These are phyloP conservation scores for Crithidia fasciculata DNA, from an alignment of 208 protist genomes.

Conservation along the genomic window DNA sequence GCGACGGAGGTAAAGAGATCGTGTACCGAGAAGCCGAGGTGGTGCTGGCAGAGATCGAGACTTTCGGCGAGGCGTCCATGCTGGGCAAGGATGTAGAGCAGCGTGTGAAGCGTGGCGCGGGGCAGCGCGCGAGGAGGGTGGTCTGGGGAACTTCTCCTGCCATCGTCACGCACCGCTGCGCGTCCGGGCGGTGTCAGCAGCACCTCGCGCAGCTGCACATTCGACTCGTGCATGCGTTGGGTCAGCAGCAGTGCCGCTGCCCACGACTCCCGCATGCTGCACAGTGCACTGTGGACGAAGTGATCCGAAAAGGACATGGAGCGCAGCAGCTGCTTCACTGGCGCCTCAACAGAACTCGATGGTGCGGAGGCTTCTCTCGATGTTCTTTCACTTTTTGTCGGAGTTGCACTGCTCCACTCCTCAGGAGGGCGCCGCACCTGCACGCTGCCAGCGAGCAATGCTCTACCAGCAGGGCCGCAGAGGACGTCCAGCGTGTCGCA, in stretches of 20 bases:
- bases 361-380: too few species aligned
- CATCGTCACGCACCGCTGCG: background rate
- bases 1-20: background rate
- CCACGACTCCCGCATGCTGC: slow-evolving; percentile 35
- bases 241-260: slow-evolving; percentile 17
- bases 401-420: too few species aligned
- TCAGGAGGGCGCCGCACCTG: too few species aligned
- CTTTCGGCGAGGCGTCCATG: slow-evolving; percentile 47
- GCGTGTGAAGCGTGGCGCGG: slow-evolving; percentile 13
- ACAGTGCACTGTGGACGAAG: slow-evolving; percentile 8
- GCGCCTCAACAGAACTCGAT: too few species aligned
- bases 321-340: too few species aligned
- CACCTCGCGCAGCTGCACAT: slow-evolving; percentile 5
- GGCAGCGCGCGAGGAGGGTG: slow-evolving; percentile 8
- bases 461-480: background rate
- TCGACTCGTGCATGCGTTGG: slow-evolving; percentile 22
- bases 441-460: too few species aligned
- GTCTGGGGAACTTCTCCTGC: background rate
- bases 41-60: slow-evolving; percentile 7
- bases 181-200: background rate
- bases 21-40: background rate
- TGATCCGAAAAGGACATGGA: background rate
- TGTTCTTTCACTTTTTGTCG: too few species aligned
- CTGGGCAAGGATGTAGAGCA: slow-evolving; percentile 74
- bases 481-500: slow-evolving; percentile 13